phyloP scores from a whole-genome alignment of 1,139 yeast genomes.

The Blastobotrys malaysiensis region DNA sequence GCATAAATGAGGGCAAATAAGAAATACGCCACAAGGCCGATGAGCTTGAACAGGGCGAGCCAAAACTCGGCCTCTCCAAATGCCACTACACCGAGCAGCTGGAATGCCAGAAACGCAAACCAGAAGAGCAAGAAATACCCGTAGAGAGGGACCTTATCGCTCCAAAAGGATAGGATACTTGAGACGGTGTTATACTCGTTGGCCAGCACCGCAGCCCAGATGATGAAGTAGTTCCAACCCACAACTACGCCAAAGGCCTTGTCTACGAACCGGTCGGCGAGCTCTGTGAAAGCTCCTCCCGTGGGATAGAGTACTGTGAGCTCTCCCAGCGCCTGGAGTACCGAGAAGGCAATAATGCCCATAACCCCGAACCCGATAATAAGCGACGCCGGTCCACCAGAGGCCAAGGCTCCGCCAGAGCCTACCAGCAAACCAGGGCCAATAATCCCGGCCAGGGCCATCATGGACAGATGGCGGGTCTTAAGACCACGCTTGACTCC shows the following conservation, averaged over 20 bases:
- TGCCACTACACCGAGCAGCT: constrained; percentile 50
- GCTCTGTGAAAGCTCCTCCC: constrained; percentile 56
- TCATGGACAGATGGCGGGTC: constrained; percentile 50
- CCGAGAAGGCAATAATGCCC: constrained; percentile 53
- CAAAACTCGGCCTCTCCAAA: constrained; percentile 69
- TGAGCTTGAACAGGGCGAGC: constrained; percentile 52
- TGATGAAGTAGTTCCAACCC: constrained; percentile 59
- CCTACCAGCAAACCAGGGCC: constrained; percentile 68
- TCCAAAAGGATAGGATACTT: constrained; percentile 53
- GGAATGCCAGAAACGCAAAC: constrained; percentile 49
- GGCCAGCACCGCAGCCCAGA: constrained; percentile 57
- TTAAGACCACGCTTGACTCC: constrained; percentile 47
- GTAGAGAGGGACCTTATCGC: constrained; percentile 53
- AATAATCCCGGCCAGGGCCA: constrained; percentile 60
- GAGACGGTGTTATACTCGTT: constrained; percentile 55
- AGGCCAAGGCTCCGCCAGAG: constrained; percentile 52
- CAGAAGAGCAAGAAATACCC: constrained; percentile 55
- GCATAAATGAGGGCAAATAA: constrained; percentile 54
- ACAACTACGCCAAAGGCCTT: constrained; percentile 55
- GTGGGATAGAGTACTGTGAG: constrained; percentile 58
- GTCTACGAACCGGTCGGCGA: constrained; percentile 53
- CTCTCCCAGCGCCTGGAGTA: constrained; percentile 62
- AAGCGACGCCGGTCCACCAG: constrained; percentile 62
- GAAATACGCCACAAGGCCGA: constrained; percentile 53
- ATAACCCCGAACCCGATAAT: constrained; percentile 53